Percentiles rank a stretch among this genome's conserved stretches.
Evolutionary conservation across 2,329 filamentous ascomycete species (phyloP).

Genomic region (Drechslerella dactyloides): DNA sequence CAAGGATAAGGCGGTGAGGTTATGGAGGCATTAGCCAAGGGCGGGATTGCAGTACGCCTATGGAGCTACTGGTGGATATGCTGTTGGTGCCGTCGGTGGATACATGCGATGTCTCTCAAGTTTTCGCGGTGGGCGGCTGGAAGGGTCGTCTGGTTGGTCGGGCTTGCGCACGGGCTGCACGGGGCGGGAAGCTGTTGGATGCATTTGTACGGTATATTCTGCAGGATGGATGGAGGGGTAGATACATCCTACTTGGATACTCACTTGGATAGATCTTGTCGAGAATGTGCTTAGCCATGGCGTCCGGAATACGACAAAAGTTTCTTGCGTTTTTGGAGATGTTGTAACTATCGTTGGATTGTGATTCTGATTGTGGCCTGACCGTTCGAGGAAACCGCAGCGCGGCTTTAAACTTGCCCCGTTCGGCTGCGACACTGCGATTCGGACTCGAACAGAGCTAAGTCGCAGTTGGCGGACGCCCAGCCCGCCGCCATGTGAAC

Average conservation of each 20-base stretch:
- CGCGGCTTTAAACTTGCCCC: too few species aligned
- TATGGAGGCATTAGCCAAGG: constrained; percentile 68
- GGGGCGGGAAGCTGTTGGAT: constrained; percentile 2
- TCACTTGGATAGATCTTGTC: too few species aligned
- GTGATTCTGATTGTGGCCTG: constrained; percentile 22
- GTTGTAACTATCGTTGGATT: constrained; percentile 7
- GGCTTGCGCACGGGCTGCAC: constrained; percentile 10
- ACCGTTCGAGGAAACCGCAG: neutral
- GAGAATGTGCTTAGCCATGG: too few species aligned
- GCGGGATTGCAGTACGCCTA: too few species aligned
- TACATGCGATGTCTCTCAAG: neutral
- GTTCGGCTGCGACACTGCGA: too few species aligned
- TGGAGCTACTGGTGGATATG: constrained; percentile 11
- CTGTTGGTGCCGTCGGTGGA: constrained; percentile 14
- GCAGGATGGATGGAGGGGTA: neutral
- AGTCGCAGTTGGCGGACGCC: too few species aligned
- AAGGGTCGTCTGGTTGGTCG: constrained; percentile 6
- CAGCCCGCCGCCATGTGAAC: too few species aligned
- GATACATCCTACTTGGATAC: neutral
- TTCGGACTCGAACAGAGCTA: too few species aligned
- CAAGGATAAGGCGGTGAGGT: constrained; percentile 79
- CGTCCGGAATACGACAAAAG: too few species aligned
- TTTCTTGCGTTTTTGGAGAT: neutral
- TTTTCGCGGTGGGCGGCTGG: neutral
- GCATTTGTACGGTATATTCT: neutral